phyloP scores from a whole-genome alignment of 2,329 filamentous ascomycete genomes.

The Colletotrichum falcatum region DNA sequence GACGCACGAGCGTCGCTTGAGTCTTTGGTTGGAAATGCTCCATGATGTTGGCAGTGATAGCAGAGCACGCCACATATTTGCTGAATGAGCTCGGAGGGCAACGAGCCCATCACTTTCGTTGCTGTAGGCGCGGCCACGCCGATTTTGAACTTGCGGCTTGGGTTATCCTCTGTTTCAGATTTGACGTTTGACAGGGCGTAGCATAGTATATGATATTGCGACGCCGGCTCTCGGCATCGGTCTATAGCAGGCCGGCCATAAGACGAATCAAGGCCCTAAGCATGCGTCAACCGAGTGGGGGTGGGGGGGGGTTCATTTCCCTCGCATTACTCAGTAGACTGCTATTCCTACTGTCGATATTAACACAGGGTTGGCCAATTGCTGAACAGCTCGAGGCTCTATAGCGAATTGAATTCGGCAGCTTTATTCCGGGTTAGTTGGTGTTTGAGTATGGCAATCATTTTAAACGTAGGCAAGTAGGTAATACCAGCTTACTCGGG shows the following conservation, averaged over 20 bases:
- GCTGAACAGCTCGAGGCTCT: neutral
- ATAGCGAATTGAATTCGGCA: neutral
- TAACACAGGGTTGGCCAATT: neutral
- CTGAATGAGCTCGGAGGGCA: conserved; percentile 34
- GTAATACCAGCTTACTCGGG: no score
- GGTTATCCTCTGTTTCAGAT: no score
- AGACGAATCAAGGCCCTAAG: neutral
- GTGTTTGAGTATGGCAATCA: neutral
- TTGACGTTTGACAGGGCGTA: neutral
- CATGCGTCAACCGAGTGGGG: neutral
- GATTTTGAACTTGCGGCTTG: no score
- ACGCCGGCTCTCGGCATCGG: neutral
- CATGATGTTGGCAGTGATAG: conserved; percentile 13
- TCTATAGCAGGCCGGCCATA: neutral
- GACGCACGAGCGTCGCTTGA: neutral
- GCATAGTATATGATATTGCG: no score
- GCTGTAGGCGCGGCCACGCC: no score
- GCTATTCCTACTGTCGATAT: no score
- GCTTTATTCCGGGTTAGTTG: neutral
- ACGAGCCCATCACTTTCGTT: conserved; percentile 9
- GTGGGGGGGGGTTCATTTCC: neutral
- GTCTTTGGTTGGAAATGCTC: neutral
- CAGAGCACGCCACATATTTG: conserved; percentile 25
- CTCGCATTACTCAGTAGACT: neutral
- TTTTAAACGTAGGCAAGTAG: no score